These are phyloP conservation scores for Nepenthes mirabilis DNA, from an alignment of 148 eudicot species.

Conservation along the genomic window DNA sequence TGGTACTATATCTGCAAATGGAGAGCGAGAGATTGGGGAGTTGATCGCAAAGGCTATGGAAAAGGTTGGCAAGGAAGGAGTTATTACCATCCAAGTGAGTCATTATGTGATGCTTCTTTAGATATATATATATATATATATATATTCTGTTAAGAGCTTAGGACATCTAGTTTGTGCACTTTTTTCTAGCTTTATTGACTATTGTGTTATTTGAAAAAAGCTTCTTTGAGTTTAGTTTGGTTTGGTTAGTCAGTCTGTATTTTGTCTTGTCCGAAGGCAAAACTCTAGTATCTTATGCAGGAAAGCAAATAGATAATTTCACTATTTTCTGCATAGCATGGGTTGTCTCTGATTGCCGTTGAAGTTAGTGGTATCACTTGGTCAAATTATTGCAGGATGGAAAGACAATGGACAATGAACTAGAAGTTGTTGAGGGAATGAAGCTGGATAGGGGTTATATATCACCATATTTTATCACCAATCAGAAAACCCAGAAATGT, in stretches of 20 bases:
- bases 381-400: slow-evolving; percentile 41
- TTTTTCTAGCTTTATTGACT: too few species aligned
- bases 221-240: not conserved
- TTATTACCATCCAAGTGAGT: slow-evolving; percentile 60
- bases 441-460: slow-evolving; percentile 52
- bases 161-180: too few species aligned
- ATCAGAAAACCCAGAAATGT: slow-evolving; percentile 62
- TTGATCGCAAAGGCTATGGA: slow-evolving; percentile 80
- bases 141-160: not conserved
- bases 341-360: too few species aligned
- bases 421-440: slow-evolving; percentile 64
- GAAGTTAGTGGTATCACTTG: not conserved
- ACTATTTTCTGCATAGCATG: too few species aligned
- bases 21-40: slow-evolving; percentile 69
- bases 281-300: too few species aligned
- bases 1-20: slow-evolving; percentile 72
- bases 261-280: too few species aligned
- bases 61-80: slow-evolving; percentile 76
- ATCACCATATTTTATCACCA: slow-evolving; percentile 51
- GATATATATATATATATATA: too few species aligned
- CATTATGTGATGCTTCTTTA: not conserved
- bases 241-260: not conserved
- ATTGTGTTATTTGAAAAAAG: too few species aligned
- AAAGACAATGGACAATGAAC: slow-evolving; percentile 51
- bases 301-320: too few species aligned